Evolutionary conservation across 2,329 filamentous ascomycete species (phyloP).

Genomic region (Hypoxylon sp.): DNA sequence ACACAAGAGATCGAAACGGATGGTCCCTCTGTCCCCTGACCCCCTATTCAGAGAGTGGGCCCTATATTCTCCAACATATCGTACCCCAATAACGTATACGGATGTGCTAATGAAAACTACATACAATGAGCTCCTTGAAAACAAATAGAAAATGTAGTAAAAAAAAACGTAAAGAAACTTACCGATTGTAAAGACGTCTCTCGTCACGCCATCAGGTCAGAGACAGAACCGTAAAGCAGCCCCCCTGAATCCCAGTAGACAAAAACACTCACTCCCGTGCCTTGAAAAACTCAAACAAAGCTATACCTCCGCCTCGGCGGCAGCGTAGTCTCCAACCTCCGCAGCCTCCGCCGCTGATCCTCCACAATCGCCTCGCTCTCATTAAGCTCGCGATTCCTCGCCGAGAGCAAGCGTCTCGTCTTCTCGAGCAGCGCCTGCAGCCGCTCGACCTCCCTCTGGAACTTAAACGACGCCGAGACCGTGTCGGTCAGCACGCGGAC

Average conservation of each 20-base stretch:
- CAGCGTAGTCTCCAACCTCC: constrained; percentile 24
- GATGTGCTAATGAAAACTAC: not conserved
- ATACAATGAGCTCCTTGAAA: constrained; percentile 11
- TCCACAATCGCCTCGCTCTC: constrained; percentile 36
- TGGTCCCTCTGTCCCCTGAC: constrained; percentile 6
- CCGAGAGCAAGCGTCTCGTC: constrained; percentile 27
- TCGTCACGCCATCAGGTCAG: constrained; percentile 3
- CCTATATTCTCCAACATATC: constrained; percentile 8
- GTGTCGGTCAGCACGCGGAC: constrained; percentile 44
- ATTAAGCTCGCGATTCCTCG: constrained; percentile 24
- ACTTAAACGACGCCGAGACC: constrained; percentile 14
- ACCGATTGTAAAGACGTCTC: constrained; percentile 5
- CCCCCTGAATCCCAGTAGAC: constrained; percentile 13
- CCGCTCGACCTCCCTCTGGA: constrained; percentile 13
- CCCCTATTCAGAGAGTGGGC: constrained; percentile 6
- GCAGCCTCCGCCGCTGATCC: constrained; percentile 39
- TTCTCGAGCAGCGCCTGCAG: constrained; percentile 34
- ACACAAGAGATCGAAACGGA: constrained; percentile 15
- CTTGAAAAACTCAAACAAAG: constrained; percentile 22
- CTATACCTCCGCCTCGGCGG: constrained; percentile 34
- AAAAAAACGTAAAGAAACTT: constrained; percentile 11
- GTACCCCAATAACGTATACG: constrained; percentile 16
- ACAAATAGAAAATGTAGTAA: not conserved
- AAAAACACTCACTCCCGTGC: not conserved
- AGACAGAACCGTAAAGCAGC: not conserved